Conservation (phyloP, 2,329 filamentous ascomycete species). For the Diaporthe citri region DNA sequence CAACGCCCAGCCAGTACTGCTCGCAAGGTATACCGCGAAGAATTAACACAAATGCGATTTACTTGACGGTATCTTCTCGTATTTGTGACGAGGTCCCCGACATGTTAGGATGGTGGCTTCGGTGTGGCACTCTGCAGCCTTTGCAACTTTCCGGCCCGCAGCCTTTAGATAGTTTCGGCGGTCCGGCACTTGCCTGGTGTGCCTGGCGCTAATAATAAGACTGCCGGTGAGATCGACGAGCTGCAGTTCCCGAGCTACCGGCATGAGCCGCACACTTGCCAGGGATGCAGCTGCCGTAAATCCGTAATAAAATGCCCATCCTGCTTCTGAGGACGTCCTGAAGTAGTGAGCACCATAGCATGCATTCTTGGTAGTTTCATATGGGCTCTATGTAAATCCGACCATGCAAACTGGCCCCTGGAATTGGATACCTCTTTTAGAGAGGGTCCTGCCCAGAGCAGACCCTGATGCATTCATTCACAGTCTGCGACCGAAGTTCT, state of each 20-base stretch:
- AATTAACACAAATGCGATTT: no score
- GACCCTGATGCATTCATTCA: background rate
- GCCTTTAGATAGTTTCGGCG: background rate
- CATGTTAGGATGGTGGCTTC: background rate
- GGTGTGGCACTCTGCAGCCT: background rate
- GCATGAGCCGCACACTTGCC: background rate
- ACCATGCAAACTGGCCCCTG: background rate
- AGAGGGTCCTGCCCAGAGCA: constrained; percentile 9
- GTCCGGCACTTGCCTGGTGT: background rate
- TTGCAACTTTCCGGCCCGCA: background rate
- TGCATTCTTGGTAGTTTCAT: background rate
- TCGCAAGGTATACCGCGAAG: background rate
- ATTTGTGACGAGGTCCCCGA: background rate
- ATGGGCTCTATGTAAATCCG: background rate
- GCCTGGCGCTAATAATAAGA: background rate
- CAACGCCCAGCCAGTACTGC: background rate
- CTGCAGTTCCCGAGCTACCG: background rate
- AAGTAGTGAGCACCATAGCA: background rate
- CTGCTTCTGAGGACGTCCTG: no score
- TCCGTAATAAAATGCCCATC: background rate
- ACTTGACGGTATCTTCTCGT: background rate
- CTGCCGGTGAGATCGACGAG: background rate
- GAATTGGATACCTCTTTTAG: background rate
- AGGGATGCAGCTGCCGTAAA: background rate
- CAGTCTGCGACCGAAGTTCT: background rate